Conservation (phyloP, 2,329 filamentous ascomycete species). For the Graphiopsis chlorocephala region DNA sequence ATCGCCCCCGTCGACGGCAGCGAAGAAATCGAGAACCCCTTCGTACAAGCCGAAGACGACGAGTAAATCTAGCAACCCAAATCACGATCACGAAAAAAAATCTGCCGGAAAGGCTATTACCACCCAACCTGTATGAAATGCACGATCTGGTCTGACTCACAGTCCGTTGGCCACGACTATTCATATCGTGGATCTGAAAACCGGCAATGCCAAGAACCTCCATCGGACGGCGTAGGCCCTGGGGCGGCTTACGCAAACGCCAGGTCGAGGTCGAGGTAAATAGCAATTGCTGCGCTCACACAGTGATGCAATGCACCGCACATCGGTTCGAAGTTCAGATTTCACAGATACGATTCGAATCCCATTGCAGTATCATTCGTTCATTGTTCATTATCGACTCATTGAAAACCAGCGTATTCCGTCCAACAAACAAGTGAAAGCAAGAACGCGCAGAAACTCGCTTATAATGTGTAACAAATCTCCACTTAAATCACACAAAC, state of each 20-base stretch:
- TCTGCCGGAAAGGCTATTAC: background rate
- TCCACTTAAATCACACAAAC: background rate
- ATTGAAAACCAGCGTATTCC: background rate
- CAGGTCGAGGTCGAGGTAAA: background rate
- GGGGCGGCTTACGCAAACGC: no score
- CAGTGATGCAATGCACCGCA: background rate
- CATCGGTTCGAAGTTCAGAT: background rate
- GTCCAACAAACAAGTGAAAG: background rate
- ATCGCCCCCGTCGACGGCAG: conserved; percentile 92
- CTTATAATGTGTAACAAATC: background rate
- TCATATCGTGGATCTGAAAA: no score
- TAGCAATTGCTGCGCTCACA: background rate
- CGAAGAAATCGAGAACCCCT: conserved; percentile 94
- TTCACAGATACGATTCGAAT: background rate
- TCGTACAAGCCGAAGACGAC: conserved; percentile 67
- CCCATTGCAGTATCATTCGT: background rate
- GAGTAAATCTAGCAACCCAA: conserved; percentile 18
- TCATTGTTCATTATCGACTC: background rate
- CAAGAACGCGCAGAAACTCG: background rate
- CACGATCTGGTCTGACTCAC: background rate
- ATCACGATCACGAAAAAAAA: conserved; percentile 3
- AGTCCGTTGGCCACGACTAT: background rate
- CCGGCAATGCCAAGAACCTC: no score
- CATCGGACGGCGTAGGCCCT: no score
- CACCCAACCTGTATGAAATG: background rate